Base-by-base conservation (phyloP, 2,329 filamentous ascomycete species). In the Fonsecaea pedrosoi region DNA sequence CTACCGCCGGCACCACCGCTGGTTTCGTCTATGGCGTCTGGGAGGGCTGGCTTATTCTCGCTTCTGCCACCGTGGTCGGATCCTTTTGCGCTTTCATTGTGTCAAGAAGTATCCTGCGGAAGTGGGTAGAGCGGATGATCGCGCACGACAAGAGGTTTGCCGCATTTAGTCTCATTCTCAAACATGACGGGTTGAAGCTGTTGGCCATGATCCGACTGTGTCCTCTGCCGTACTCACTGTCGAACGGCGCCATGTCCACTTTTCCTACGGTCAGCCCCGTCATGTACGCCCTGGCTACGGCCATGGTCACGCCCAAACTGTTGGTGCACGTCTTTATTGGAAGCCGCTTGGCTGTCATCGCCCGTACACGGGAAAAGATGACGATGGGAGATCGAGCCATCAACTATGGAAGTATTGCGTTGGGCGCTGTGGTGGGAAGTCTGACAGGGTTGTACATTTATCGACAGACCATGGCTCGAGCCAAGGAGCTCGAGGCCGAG, bases 271-370 rank as follows among this genome's bases (percentile, higher is more conserved):
- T 99, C 38, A 86, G 89, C 30, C 91, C 91, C 48, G 77, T 85
- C 67, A 86, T 86, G 55, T 98, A 96, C 80, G 89, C 89, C 37
- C 77, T 93, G 54, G 94, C 95, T 5, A 98, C 94, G 0, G 89
- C 92, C 2, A 81, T 94, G 15, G 89, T 93, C 10, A 88, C 86
- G 13, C 95, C 95, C 6, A 99, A 98, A 75, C 83, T 99, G 18
- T 83, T 98, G 66, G 89, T 99, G 59, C 92, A 96, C 76, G 88
- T 96, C 73, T 99, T 97, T 80, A 92, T 99, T 74, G 95, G 95
- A 68, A 89, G 87, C 74, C 87, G 93, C 63, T 83, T 99, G 15
- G 92, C 92, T 54, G 83, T 89, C 60, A 87, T 99, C 38, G 92
- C 91, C n/a, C 91, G 96, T 73, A 86, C 87, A 64, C 91, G 90